These are phyloP conservation scores for Craspedostauros australis DNA, from an alignment of 108 stramenopile genomes.

Conservation along the genomic window DNA sequence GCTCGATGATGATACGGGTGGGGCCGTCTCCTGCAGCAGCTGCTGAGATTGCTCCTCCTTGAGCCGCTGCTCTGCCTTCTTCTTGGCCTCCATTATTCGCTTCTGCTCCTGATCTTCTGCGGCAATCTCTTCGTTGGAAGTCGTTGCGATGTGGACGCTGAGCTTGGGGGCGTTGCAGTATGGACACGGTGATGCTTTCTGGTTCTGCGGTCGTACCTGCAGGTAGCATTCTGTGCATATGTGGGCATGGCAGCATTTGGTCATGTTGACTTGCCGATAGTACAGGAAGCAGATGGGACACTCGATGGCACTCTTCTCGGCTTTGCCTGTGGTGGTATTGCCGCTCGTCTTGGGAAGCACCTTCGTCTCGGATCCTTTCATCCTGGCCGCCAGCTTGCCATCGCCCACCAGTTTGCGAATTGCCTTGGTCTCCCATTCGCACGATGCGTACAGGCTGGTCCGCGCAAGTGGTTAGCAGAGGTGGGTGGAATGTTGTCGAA, in stretches of 20 bases:
- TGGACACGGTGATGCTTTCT: constrained; percentile 52
- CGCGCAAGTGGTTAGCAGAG: too few relatives aligned
- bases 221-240: constrained; percentile 87
- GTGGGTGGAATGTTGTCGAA: background rate
- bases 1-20: background rate
- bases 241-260: constrained; percentile 72
- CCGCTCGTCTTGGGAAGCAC: background rate
- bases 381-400: constrained; percentile 62
- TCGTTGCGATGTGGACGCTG: constrained; percentile 28
- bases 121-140: constrained; percentile 31
- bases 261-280: constrained; percentile 55
- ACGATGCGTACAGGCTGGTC: constrained; percentile 55
- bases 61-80: too few relatives aligned
- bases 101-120: constrained; percentile 1
- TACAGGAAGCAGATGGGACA: constrained; percentile 89
- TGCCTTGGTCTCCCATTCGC: constrained; percentile 68
- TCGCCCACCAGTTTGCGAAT: constrained; percentile 68
- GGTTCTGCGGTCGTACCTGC: constrained; percentile 67
- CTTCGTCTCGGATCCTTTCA: constrained; percentile 48
- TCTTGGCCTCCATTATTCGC: background rate
- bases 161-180: constrained; percentile 68
- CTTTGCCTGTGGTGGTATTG: constrained; percentile 6
- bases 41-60: too few relatives aligned
- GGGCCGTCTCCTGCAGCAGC: background rate
- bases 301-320: constrained; percentile 65